Evolutionary conservation across 139 green algal species (phyloP), one percentile per base, ranked within the genome.

Genomic region (Diplosphaera chodatii): DNA sequence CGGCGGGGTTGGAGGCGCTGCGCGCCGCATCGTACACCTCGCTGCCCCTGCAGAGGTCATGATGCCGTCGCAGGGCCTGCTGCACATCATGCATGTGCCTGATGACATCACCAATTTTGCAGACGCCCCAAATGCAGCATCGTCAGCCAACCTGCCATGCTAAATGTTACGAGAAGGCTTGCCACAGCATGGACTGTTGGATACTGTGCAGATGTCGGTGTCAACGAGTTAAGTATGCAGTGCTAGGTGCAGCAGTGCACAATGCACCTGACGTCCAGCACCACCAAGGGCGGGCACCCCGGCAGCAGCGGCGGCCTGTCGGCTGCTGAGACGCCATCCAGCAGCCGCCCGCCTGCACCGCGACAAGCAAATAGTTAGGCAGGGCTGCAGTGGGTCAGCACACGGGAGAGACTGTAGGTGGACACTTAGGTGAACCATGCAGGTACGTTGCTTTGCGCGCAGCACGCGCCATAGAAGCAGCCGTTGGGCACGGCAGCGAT

Each of bases 401-500:
- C n/a, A n/a, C n/a, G n/a, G n/a, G n/a, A n/a, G n/a, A n/a, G n/a
- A n/a, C n/a, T n/a, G n/a, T n/a, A n/a, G n/a, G n/a, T n/a, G n/a
- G n/a, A n/a, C n/a, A n/a, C n/a, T n/a, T n/a, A n/a, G n/a, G n/a
- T n/a, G n/a, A n/a, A n/a, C n/a, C n/a, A n/a, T n/a, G n/a, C n/a
- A n/a, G n/a, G n/a, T n/a, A n/a, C 37, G 10, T 10, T 48, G 8
- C 6, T 20, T 48, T 48, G 37, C 28, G 25, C 10, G 16, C 22
- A 23, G 48, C 3, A 5, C 48, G 4, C 48, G 25, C 48, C 79
- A 70, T 96, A 96, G 71, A 93, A 94, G 56, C 74, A 68, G 3
- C 32, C 34, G 82, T 96, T 96, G 68, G 89, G 81, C 0, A 96
- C 79, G 0, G 66, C 40, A 0, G 85, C 75, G 23, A 96, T 77